Base-by-base conservation (phyloP, 2,329 filamentous ascomycete genomes). In the Cordyceps militaris region DNA sequence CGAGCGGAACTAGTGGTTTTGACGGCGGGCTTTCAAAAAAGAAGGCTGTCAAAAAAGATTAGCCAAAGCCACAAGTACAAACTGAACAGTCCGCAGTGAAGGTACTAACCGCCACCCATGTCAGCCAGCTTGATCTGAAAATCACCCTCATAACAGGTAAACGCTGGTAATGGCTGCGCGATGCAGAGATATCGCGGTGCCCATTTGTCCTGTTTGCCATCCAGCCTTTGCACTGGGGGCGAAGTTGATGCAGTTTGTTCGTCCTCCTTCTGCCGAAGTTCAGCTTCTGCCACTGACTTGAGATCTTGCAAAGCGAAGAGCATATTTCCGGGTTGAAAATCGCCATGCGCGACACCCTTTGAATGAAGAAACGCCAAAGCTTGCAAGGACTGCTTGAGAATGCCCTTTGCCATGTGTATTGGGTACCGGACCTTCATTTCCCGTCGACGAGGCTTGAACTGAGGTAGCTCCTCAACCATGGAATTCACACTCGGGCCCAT, bases 321-420 rank as follows among this genome's bases (percentile, higher is more conserved):
- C 59, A 73, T 66, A 59, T 73, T 73, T 43, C 69, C 71, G 14
- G 70, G 69, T 47, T 72, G 70, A 30, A 73, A 66, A 49, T 73
- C 73, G 61, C 74, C 71, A 65, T 77, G 72, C 38, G 68, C 67
- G 60, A 76, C 69, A 21, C 68, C 66, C 34, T 69, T 66, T 40
- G 69, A 59, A 53, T 77, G 73, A n/a, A 78, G 64, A 61, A 66
- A 64, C 46, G 66, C 64, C 43, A 77, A 65, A 40, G 69, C 71
- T 36, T 67, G 59, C 30, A 77, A 60, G 55, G 66, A 65, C 63
- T 76, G 73, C 57, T 71, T 72, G 11, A 73, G 66, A 64, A 75
- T 73, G 19, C 30, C 57, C 63, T 73, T 77, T 13, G 74, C 74
- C 60, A 77, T 71, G 59, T 63, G 61, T 28, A 65, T 69, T 4